Evolutionary conservation across 208 protist genomes (phyloP).

Genomic region (Porcisia hertigi): DNA sequence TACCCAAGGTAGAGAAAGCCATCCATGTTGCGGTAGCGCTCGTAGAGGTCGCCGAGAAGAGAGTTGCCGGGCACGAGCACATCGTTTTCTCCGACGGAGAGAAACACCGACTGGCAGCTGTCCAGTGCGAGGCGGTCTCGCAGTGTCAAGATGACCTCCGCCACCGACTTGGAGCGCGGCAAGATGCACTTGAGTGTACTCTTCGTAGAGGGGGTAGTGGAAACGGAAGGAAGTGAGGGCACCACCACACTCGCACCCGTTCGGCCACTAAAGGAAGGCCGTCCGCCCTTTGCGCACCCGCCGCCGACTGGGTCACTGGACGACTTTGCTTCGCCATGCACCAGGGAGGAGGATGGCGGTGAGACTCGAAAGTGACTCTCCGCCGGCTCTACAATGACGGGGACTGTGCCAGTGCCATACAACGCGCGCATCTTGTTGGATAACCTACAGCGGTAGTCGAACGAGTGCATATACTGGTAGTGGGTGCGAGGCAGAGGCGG

Average conservation of each 20-base stretch:
- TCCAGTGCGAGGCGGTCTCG: slow-evolving; percentile 86
- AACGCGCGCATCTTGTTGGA: slow-evolving; percentile 28
- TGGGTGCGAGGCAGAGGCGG: slow-evolving; percentile 24
- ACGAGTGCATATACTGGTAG: slow-evolving; percentile 51
- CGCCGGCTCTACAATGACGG: slow-evolving; percentile 91
- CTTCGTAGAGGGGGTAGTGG: slow-evolving; percentile 18
- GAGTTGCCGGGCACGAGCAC: slow-evolving; percentile 79
- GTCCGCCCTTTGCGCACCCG: background rate
- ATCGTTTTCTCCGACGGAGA: slow-evolving; percentile 83
- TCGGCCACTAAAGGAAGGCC: background rate
- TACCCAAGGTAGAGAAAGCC: slow-evolving; percentile 90
- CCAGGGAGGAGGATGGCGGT: background rate
- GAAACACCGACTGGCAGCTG: slow-evolving; percentile 89
- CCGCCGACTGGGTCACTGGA: background rate
- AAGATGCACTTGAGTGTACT: slow-evolving; percentile 58
- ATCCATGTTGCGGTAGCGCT: slow-evolving; percentile 83
- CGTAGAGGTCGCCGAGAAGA: slow-evolving; percentile 78
- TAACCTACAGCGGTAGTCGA: slow-evolving; percentile 49
- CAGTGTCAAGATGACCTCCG: slow-evolving; percentile 90
- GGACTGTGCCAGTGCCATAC: slow-evolving; percentile 75
- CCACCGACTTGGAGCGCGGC: slow-evolving; percentile 69
- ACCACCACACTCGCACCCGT: background rate
- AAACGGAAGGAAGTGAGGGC: background rate
- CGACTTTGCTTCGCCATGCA: background rate
- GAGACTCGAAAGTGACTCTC: slow-evolving; percentile 21